phyloP scores from a whole-genome alignment of 2,329 filamentous ascomycete genomes.

The Trichoderma guizhouense region DNA sequence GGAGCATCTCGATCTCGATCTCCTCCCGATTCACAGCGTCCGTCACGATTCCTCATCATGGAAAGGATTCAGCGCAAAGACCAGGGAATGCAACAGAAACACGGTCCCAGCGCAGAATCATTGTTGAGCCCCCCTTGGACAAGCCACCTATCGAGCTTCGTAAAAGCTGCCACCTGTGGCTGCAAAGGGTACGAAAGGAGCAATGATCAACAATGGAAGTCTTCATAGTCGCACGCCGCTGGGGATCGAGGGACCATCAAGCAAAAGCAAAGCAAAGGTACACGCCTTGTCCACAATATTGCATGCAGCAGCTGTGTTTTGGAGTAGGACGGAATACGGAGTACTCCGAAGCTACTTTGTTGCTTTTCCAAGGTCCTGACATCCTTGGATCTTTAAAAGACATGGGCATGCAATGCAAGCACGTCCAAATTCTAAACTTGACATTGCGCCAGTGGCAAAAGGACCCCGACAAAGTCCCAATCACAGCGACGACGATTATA shows the following conservation, averaged over 20 bases:
- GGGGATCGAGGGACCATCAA: background rate
- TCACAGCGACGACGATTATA: background rate
- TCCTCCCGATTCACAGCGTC: background rate
- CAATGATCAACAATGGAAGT: background rate
- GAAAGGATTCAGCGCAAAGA: background rate
- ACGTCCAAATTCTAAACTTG: background rate
- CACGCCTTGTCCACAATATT: background rate
- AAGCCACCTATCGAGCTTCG: background rate
- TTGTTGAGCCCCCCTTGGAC: background rate
- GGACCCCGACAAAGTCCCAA: background rate
- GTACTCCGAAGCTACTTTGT: background rate
- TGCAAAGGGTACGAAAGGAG: background rate
- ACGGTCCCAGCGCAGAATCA: background rate
- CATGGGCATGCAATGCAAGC: background rate
- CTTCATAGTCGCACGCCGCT: slow-evolving; percentile 1
- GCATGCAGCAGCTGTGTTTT: background rate
- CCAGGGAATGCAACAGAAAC: background rate
- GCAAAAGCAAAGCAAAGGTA: background rate
- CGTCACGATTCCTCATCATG: background rate
- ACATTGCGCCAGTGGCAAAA: background rate
- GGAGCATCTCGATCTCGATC: background rate
- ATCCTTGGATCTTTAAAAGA: background rate
- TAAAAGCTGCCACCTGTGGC: background rate
- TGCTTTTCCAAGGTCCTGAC: background rate
- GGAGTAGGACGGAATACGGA: background rate